phyloP scores from a whole-genome alignment of 495 filamentous ascomycete genomes.

The Podospora fimiseda region DNA sequence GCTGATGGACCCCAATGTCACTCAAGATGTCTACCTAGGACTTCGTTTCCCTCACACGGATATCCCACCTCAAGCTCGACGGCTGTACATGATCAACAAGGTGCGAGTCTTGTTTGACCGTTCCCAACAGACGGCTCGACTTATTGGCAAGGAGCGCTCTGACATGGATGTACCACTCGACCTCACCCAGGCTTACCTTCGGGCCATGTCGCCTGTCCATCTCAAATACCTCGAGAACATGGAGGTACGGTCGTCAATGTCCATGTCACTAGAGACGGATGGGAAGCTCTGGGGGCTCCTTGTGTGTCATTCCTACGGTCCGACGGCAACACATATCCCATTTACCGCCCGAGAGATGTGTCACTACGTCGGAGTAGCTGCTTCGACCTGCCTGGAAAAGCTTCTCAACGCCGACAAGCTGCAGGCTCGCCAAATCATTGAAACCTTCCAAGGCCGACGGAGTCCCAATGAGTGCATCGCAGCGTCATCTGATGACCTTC shows the following conservation, averaged over 20 bases:
- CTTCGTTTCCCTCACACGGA: constrained; percentile 21
- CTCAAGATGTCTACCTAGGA: constrained; percentile 19
- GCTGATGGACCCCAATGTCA: constrained; percentile 19
- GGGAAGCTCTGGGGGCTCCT: constrained; percentile 76
- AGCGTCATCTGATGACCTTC: constrained; percentile 71
- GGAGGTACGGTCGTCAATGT: constrained; percentile 77
- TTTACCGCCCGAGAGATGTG: constrained; percentile 83
- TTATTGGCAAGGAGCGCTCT: constrained; percentile 64
- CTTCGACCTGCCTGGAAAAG: constrained; percentile 72
- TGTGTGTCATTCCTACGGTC: constrained; percentile 68
- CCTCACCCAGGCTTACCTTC: constrained; percentile 68
- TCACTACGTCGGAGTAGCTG: constrained; percentile 66
- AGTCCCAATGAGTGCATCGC: constrained; percentile 80
- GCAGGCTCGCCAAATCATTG: constrained; percentile 64
- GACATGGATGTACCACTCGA: constrained; percentile 69
- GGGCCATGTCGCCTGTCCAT: constrained; percentile 77
- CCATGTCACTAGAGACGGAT: constrained; percentile 75
- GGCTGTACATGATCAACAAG: constrained; percentile 67
- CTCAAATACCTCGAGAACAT: constrained; percentile 76
- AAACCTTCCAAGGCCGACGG: constrained; percentile 57
- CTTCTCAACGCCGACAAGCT: constrained; percentile 70
- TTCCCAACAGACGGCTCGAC: constrained; percentile 58
- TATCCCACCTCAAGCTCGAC: constrained; percentile 20
- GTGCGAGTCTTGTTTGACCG: constrained; percentile 64
- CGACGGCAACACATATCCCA: constrained; percentile 65